These are phyloP conservation scores for Chaetomium tenue DNA, from an alignment of 495 filamentous ascomycete species.

Conservation along the genomic window DNA sequence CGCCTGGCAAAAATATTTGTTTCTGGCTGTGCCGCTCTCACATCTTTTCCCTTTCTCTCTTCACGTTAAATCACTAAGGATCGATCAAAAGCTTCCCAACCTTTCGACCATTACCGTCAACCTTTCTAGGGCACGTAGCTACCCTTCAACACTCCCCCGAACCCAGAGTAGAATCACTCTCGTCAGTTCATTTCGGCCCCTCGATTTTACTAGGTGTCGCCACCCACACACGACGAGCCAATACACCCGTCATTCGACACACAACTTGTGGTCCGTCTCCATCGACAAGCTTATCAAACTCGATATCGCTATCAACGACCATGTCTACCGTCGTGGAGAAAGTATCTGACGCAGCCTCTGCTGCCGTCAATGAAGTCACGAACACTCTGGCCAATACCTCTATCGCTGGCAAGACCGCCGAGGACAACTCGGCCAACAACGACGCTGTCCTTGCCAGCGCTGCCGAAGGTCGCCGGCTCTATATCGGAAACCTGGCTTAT, in stretches of 20 bases:
- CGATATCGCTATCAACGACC: conserved; percentile 42
- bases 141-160: conserved; percentile 72
- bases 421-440: conserved; percentile 53
- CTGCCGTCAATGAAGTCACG: conserved; percentile 77
- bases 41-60: conserved; percentile 45
- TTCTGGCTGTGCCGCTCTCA: conserved; percentile 37
- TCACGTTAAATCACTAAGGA: conserved; percentile 47
- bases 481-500: conserved; percentile 99
- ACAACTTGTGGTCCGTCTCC: conserved; percentile 37
- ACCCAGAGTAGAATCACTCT: conserved; percentile 54
- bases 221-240: conserved; percentile 32
- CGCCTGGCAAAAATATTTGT: conserved; percentile 51
- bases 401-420: conserved; percentile 56
- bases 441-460: conserved; percentile 92
- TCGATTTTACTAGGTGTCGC: conserved; percentile 31
- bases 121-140: conserved; percentile 85
- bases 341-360: conserved; percentile 58
- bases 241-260: conserved; percentile 35
- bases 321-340: conserved; percentile 65
- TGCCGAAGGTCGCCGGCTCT: conserved; percentile 96
- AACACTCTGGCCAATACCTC: conserved; percentile 76
- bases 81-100: conserved; percentile 45
- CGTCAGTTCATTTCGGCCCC: conserved; percentile 46
- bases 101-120: conserved; percentile 41
- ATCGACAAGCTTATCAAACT: conserved; percentile 34